Evolutionary conservation across 2,329 filamentous ascomycete species (phyloP), one percentile per base, ranked within the genome.

Genomic region (Pseudocercospora cruenta): DNA sequence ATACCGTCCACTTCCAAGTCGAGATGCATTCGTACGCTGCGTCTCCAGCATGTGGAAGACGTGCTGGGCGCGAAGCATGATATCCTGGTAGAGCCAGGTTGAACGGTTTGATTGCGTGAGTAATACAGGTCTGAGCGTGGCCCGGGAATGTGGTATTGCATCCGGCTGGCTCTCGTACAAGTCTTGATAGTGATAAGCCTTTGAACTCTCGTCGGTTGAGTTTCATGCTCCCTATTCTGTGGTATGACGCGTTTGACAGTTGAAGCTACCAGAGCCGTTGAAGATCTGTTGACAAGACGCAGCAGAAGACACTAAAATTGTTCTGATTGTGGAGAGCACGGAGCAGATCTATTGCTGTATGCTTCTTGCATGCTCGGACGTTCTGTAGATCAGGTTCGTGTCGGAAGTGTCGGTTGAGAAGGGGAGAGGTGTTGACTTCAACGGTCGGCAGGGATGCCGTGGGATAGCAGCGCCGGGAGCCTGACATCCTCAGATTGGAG

Each of bases 31-130:
- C 26, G 10, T 10, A 19, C 22, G 49, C 49, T 31, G 12, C 22
- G n/a, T 19, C 24, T 14, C 16, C 49, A 24, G 49, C 22, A 55
- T 55, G 26, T 33, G 51, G 33, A 33, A 26, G 26, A 19, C 26
- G 51, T 26, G 51, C 51, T 55, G 24, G 51, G 51, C 16, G n/a
- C 24, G 16, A n/a, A 55, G 51, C 24, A 31, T 26, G 22, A 55
- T 10, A 55, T 55, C 51, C 51, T 55, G 26, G 51, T 55, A 55
- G 51, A 55, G 26, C 51, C 51, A 55, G 26, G 51, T 55, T 55
- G 51, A 31, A 31, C 51, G 51, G 51, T 55, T 55, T 55, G 51
- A 55, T 54, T 54, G 49, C 49, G 14, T 54, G 22, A 54, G 22
- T 54, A 31, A 28, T 26, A 4, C 24, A 28, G 24, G 24, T 55